Evolutionary conservation across 176 grass and related monocot genomes (phyloP).

Genomic region (Rhynchospora pubera): DNA sequence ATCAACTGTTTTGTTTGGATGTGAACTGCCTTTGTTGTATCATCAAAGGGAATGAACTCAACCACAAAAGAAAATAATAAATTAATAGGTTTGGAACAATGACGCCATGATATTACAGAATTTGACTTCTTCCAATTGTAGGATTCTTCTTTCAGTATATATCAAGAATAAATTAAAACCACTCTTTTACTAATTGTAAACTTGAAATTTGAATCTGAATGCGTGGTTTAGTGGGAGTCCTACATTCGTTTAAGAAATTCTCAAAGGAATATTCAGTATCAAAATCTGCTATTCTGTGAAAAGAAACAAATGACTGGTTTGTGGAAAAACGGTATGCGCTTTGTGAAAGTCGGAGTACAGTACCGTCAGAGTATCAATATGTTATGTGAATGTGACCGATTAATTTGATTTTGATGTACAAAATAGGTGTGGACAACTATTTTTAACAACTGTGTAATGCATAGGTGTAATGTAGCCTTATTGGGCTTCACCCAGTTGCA

Average conservation of each 20-base stretch:
- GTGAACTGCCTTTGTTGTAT: background rate
- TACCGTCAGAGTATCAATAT: too few relatives aligned
- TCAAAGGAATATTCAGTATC: background rate
- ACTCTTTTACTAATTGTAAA: background rate
- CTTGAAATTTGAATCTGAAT: background rate
- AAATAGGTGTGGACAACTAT: too few relatives aligned
- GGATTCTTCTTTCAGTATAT: background rate
- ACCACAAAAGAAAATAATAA: background rate
- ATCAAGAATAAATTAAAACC: background rate
- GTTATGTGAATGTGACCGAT: too few relatives aligned
- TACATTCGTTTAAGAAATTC: too few relatives aligned
- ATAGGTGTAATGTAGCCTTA: background rate
- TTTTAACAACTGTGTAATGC: too few relatives aligned
- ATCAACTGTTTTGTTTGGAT: constrained; percentile 4
- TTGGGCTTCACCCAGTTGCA: constrained; percentile 10
- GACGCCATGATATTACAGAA: background rate
- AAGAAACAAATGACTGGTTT: background rate
- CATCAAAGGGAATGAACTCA: background rate
- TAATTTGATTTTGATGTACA: too few relatives aligned
- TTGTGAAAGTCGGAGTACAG: too few relatives aligned
- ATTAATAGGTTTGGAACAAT: background rate
- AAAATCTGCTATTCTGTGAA: background rate
- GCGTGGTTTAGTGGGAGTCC: background rate
- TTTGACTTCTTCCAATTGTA: background rate
- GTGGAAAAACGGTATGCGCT: too few relatives aligned